Percentiles rank a stretch among this genome's conserved stretches.
These are phyloP conservation scores for Trichodelitschia bisporula DNA, from an alignment of 495 filamentous ascomycete species.

Conservation along the genomic window DNA sequence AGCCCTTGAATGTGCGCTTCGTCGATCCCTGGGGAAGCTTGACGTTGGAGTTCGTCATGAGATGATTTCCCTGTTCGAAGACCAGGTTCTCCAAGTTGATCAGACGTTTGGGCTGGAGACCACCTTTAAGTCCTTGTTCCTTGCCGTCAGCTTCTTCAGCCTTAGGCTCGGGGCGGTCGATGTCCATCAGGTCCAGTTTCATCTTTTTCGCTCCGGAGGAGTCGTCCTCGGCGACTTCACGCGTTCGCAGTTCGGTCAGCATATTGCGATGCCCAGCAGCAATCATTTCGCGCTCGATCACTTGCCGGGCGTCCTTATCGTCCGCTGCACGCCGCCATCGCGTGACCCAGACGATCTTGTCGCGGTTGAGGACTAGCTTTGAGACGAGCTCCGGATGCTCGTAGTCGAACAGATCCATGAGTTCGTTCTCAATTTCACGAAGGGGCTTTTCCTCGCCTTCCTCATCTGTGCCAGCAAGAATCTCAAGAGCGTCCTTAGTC, in stretches of 20 bases:
- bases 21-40: slow-evolving; percentile 88
- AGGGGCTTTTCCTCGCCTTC: slow-evolving; percentile 57
- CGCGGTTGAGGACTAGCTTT: slow-evolving; percentile 72
- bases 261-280: slow-evolving; percentile 70
- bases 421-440: slow-evolving; percentile 87
- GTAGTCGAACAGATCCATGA: slow-evolving; percentile 96
- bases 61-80: slow-evolving; percentile 93
- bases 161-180: slow-evolving; percentile 48
- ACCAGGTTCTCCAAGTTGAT: slow-evolving; percentile 91
- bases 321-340: slow-evolving; percentile 64
- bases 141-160: slow-evolving; percentile 22
- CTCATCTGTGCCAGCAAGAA: slow-evolving; percentile 50
- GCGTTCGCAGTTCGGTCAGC: slow-evolving; percentile 55
- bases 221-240: slow-evolving; percentile 24
- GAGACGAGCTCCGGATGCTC: slow-evolving; percentile 85
- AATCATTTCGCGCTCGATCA: slow-evolving; percentile 72
- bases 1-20: slow-evolving; percentile 87
- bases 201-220: slow-evolving; percentile 42
- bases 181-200: slow-evolving; percentile 71
- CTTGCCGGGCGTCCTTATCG: slow-evolving; percentile 47
- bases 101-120: slow-evolving; percentile 62
- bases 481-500: slow-evolving; percentile 53
- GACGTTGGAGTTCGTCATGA: slow-evolving; percentile 94
- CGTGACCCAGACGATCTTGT: slow-evolving; percentile 90
- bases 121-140: slow-evolving; percentile 49